Conservation (phyloP, 495 filamentous ascomycete species). For the Amniculicola lignicola region DNA sequence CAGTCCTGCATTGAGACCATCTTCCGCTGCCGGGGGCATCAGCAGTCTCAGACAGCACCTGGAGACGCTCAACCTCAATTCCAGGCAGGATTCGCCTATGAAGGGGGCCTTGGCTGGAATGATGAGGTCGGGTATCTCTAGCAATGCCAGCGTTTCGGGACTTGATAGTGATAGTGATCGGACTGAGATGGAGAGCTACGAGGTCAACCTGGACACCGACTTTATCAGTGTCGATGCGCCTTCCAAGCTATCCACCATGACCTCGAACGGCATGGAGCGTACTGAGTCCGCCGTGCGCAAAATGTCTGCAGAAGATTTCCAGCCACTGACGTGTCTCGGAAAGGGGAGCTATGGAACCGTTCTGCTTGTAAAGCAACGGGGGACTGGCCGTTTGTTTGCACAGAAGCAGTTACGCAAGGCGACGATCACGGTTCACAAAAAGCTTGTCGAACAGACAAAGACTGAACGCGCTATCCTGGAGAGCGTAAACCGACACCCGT, state of each 20-base stretch:
- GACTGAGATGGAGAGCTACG: slow-evolving; percentile 69
- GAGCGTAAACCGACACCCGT: slow-evolving; percentile 91
- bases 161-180: slow-evolving; percentile 49
- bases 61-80: slow-evolving; percentile 58
- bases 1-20: slow-evolving; percentile 59
- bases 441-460: slow-evolving; percentile 91
- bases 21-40: slow-evolving; percentile 62
- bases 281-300: slow-evolving; percentile 54
- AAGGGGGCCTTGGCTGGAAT: slow-evolving; percentile 16
- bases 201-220: slow-evolving; percentile 82
- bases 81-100: slow-evolving; percentile 17
- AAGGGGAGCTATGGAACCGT: slow-evolving; percentile 96
- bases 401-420: slow-evolving; percentile 99
- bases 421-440: slow-evolving; percentile 85
- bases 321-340: slow-evolving; percentile 87
- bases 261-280: slow-evolving; percentile 45
- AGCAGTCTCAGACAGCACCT: slow-evolving; percentile 74
- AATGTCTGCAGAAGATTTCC: slow-evolving; percentile 89
- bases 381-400: slow-evolving; percentile 85
- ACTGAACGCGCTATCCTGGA: slow-evolving; percentile 93
- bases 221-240: slow-evolving; percentile 74
- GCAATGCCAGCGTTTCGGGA: slow-evolving; percentile 58
- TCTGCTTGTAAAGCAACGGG: slow-evolving; percentile 78
- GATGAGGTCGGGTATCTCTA: slow-evolving; percentile 42
- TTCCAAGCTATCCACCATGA: slow-evolving; percentile 38